Base-by-base conservation (phyloP, 805 yeast species). In the Kluyveromyces nonfermentans region DNA sequence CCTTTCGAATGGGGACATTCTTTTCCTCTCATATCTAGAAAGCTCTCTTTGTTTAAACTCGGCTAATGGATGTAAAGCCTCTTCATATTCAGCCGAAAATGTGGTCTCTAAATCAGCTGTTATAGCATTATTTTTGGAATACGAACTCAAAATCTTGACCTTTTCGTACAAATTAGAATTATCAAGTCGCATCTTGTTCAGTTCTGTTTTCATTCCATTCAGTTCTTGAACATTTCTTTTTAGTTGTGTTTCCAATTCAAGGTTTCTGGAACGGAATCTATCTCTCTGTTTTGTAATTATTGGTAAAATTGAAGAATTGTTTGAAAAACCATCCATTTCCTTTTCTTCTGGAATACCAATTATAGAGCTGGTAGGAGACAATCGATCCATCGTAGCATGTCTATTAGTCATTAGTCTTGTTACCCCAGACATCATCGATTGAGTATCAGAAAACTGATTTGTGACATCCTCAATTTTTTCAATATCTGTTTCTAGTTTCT, bases 251-350 rank as follows among this genome's bases (percentile, higher is more conserved):
- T 90, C 97, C 43, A 93, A 71, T 58, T 86, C 96, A 45, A 75
- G 76, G 55, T 83, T 86, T 43, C 87, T 74, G n/a, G 77, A 74
- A 54, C 94, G 79, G 70, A 89, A 88, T 49, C 98, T 71, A 62
- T 90, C 98, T 60, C 98, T 78, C 67, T 90, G 98, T 57, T 90
- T 89, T 12, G 96, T 88, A 22, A 93, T 78, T 42, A 90, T 87
- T 1, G 95, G 94, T 41, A 90, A 63, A 22, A 89, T 77, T 6
- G 41, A 28, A 4, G 41, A 22, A 7, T 49, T 52, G 21, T 48
- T 49, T 15, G 49, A 42, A 19, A 44, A 43, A 2, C 50, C 20
- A 36, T 54, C 44, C 8, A 49, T 44, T 52, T 54, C 55, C 47
- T 55, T 39, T 44, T 52, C 74, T 57, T 52, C 78, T 56, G 52